These are phyloP conservation scores for Suillus paluster DNA, from an alignment of 768 basidiomycete genomes.

Conservation along the genomic window DNA sequence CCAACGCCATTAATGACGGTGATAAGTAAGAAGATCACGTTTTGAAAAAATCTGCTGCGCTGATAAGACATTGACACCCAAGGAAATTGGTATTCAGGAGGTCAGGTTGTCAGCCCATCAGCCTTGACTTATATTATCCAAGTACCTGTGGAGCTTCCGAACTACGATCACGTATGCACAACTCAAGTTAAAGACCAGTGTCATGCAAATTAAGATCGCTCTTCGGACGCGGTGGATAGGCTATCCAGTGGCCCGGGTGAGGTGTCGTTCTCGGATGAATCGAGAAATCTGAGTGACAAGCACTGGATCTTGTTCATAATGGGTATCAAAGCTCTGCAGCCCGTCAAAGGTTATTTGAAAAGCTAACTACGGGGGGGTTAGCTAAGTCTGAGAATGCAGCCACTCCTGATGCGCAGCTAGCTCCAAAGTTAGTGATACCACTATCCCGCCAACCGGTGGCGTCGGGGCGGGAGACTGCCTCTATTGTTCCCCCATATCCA, in stretches of 20 bases:
- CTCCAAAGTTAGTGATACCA: background rate
- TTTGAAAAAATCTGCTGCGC: background rate
- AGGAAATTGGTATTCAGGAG: too few species aligned
- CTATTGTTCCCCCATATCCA: background rate
- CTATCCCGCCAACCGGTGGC: constrained; percentile 8
- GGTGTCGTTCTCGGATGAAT: background rate
- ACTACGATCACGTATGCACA: background rate
- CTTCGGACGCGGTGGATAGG: background rate
- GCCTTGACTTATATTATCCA: background rate
- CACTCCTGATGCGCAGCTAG: background rate
- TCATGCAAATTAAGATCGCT: background rate
- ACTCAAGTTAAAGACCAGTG: background rate
- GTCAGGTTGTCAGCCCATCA: background rate
- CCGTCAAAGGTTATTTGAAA: background rate
- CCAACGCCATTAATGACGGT: background rate
- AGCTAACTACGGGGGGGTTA: background rate
- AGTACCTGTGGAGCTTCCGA: background rate
- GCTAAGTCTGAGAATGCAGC: constrained; percentile 3
- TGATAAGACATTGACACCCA: background rate
- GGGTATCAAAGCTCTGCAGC: background rate
- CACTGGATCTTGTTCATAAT: background rate
- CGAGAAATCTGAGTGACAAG: background rate
- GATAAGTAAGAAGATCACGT: background rate
- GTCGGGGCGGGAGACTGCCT: background rate
- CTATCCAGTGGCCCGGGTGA: background rate